Evolutionary conservation across 768 basidiomycete genomes (phyloP).

Genomic region (Pulveroboletus sp.): DNA sequence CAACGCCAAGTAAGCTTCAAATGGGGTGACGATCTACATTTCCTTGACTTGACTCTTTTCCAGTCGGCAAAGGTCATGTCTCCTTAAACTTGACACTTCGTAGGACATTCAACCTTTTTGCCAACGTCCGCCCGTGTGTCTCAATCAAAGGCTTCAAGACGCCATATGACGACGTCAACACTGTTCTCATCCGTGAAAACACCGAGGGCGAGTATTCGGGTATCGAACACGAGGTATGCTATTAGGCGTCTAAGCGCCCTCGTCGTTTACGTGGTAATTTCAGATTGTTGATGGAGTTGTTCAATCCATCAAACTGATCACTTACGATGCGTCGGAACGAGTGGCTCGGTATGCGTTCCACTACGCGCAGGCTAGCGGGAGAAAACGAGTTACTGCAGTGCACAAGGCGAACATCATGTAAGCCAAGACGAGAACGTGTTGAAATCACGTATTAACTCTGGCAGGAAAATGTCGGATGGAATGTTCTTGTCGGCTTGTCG

Average conservation of each 20-base stretch:
- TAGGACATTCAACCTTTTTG: constrained; percentile 96
- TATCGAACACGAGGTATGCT: constrained; percentile 92
- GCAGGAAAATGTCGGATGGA: constrained; percentile 99
- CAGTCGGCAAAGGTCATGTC: constrained; percentile 98
- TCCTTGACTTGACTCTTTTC: constrained; percentile 12
- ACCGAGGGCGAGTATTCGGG: constrained; percentile 99
- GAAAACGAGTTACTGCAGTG: constrained; percentile 94
- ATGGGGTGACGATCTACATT: constrained; percentile 1
- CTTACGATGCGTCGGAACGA: constrained; percentile 97
- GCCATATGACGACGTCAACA: constrained; percentile 97
- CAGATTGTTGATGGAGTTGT: constrained; percentile 96
- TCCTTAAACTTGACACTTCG: constrained; percentile 96
- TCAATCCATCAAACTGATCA: constrained; percentile 99
- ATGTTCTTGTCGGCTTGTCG: constrained; percentile 99
- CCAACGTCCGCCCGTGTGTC: constrained; percentile 95
- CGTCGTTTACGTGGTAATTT: constrained; percentile 12
- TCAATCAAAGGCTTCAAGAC: constrained; percentile 98
- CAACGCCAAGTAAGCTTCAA: constrained; percentile 85
- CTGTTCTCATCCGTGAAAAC: constrained; percentile 97
- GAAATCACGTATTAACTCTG: constrained; percentile 12
- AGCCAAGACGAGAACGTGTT: constrained; percentile 25
- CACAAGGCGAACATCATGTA: constrained; percentile 99
- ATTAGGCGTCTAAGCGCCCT: constrained; percentile 1
- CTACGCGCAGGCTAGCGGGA: constrained; percentile 85
- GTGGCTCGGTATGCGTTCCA: constrained; percentile 99